Evolutionary conservation across 371 early-diverging fungal species (phyloP).

Genomic region (Mucor circinelloides): DNA sequence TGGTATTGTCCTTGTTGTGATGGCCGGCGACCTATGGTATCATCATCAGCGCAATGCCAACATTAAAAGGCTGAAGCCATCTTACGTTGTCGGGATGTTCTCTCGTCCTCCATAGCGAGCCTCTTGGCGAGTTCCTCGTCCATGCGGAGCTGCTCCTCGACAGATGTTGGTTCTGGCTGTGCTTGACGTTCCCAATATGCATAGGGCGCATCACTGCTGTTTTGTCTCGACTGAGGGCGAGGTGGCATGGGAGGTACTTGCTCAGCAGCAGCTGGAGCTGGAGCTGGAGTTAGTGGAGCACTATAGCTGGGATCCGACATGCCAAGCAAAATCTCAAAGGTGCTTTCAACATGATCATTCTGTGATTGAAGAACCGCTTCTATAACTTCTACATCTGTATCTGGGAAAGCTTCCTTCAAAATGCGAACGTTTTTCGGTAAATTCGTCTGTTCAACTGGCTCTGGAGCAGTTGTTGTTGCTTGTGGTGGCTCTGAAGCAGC

Average conservation of each 20-base stretch:
- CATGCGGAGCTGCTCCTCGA: conserved; percentile 50
- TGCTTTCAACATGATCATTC: conserved; percentile 34
- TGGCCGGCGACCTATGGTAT: neutral
- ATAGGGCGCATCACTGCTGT: conserved; percentile 10
- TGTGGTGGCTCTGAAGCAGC: neutral
- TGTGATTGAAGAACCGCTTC: conserved; percentile 47
- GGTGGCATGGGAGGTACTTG: conserved; percentile 42
- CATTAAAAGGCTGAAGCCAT: neutral
- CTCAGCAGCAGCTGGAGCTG: neutral
- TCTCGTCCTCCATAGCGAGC: conserved; percentile 44
- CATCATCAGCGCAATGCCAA: neutral
- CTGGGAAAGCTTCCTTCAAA: conserved; percentile 54
- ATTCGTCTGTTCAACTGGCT: neutral
- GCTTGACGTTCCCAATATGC: conserved; percentile 26
- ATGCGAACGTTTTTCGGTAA: conserved; percentile 18
- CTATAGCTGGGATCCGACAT: conserved; percentile 52
- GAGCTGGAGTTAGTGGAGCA: conserved; percentile 15
- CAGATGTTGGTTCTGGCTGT: conserved; percentile 17
- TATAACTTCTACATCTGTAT: conserved; percentile 46
- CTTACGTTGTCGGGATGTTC: conserved; percentile 17
- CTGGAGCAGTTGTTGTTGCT: neutral
- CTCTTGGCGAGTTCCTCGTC: conserved; percentile 51
- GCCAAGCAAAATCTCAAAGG: conserved; percentile 44
- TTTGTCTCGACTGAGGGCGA: conserved; percentile 17
- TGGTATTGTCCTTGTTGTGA: conserved; percentile 4